Conservation (phyloP, 139 green algal genomes). For the Bryopsis sp. region DNA sequence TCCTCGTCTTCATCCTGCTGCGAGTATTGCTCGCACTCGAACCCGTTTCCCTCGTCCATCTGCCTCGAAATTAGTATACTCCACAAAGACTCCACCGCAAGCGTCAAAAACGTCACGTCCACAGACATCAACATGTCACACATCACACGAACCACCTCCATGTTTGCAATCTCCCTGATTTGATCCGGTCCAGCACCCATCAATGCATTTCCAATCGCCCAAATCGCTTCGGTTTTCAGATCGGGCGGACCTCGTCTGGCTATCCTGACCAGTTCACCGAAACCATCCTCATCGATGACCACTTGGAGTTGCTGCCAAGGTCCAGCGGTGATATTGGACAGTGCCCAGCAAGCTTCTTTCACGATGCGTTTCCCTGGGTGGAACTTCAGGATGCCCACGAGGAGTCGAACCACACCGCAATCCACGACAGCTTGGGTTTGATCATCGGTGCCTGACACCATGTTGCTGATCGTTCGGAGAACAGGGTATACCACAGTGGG, state of each 20-base stretch:
- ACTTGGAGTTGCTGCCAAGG: background rate
- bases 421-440: background rate
- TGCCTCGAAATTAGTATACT: background rate
- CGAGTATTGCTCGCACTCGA: background rate
- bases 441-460: conserved; percentile 8
- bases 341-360: conserved; percentile 16
- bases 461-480: conserved; percentile 3
- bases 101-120: background rate
- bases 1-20: conserved; percentile 14
- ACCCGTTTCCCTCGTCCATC: background rate
- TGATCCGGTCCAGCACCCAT: background rate
- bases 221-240: conserved; percentile 5
- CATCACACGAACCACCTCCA: background rate
- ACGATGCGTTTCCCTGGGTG: conserved; percentile 9
- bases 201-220: conserved; percentile 16
- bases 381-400: background rate
- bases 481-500: conserved; percentile 13
- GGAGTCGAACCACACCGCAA: background rate
- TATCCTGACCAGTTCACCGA: background rate
- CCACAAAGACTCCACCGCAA: background rate
- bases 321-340: conserved; percentile 17
- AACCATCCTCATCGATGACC: conserved; percentile 5
- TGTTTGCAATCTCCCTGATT: background rate
- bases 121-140: background rate
- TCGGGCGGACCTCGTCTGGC: background rate